Evolutionary conservation across 1,284 basidiomycete genomes (phyloP).

Genomic region (Boletus subluridellus): DNA sequence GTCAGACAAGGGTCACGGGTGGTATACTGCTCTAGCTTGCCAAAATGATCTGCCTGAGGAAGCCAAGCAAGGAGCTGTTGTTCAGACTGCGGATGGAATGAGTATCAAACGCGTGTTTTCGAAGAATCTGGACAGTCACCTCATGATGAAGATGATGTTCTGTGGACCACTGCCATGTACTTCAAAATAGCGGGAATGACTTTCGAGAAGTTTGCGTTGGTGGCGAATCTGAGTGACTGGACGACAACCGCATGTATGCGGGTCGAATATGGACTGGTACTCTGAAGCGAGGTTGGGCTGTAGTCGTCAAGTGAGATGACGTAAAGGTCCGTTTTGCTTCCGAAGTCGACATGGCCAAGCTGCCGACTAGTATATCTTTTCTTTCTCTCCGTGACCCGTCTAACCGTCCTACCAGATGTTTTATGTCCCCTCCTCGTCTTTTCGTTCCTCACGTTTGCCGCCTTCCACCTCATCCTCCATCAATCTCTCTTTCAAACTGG

Average conservation of each 20-base stretch:
- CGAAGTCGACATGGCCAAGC: background rate
- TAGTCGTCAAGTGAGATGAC: background rate
- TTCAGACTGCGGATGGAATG: slow-evolving; percentile 45
- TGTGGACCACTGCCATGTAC: no score
- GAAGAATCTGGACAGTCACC: background rate
- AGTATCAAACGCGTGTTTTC: background rate
- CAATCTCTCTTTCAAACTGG: slow-evolving; percentile 14
- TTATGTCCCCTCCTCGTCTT: slow-evolving; percentile 21
- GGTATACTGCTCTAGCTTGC: slow-evolving; percentile 47
- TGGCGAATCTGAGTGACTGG: slow-evolving; percentile 58
- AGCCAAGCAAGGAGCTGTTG: slow-evolving; percentile 62
- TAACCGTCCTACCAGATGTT: slow-evolving; percentile 2
- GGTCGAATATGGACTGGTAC: no score
- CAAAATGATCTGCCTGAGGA: slow-evolving; percentile 59
- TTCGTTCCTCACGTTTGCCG: slow-evolving; percentile 8
- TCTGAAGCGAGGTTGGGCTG: no score
- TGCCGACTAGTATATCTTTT: background rate
- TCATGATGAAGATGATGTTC: no score
- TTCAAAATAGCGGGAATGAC: slow-evolving; percentile 41
- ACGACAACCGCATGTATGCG: background rate
- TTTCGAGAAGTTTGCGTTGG: slow-evolving; percentile 51
- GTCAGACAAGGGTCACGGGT: slow-evolving; percentile 60
- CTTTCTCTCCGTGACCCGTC: background rate
- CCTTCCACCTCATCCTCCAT: slow-evolving; percentile 16
- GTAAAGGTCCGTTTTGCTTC: no score